Evolutionary conservation across 495 filamentous ascomycete species (phyloP).

Genomic region (Aspergillus nidulans): DNA sequence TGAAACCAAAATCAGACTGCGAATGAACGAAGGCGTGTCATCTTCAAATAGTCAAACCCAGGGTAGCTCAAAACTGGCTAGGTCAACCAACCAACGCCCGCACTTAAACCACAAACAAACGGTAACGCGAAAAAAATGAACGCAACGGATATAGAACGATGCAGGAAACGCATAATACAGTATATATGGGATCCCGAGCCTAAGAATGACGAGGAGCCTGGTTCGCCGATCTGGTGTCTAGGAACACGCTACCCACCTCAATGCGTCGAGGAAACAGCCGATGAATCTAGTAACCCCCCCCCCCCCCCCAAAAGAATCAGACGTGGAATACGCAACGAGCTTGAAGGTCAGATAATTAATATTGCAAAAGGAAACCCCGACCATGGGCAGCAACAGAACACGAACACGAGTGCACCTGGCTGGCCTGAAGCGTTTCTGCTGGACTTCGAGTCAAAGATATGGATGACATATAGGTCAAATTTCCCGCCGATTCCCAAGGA

Average conservation of each 20-base stretch:
- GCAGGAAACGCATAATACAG: constrained; percentile 80
- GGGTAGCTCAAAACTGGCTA: background rate
- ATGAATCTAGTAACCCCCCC: constrained; percentile 15
- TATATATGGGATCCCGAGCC: constrained; percentile 96
- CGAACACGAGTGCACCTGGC: constrained; percentile 41
- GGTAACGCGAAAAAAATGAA: constrained; percentile 41
- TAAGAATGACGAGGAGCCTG: constrained; percentile 66
- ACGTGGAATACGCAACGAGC: background rate
- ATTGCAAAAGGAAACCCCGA: background rate
- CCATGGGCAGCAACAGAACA: background rate
- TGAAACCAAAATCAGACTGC: no score
- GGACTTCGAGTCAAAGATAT: constrained; percentile 89
- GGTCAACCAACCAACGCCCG: background rate
- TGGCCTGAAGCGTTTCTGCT: constrained; percentile 87
- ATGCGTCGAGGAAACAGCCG: background rate
- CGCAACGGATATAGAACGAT: constrained; percentile 57
- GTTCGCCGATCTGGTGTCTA: constrained; percentile 80
- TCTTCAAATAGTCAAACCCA: no score
- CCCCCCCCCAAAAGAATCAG: background rate
- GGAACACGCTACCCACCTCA: constrained; percentile 62
- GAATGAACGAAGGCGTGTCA: no score
- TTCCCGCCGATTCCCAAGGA: constrained; percentile 81
- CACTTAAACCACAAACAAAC: background rate
- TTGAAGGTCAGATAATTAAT: background rate
- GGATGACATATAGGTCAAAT: constrained; percentile 93